Base-by-base conservation (phyloP, 2,329 filamentous ascomycete species). In the Coccinonectria pachysandricola region DNA sequence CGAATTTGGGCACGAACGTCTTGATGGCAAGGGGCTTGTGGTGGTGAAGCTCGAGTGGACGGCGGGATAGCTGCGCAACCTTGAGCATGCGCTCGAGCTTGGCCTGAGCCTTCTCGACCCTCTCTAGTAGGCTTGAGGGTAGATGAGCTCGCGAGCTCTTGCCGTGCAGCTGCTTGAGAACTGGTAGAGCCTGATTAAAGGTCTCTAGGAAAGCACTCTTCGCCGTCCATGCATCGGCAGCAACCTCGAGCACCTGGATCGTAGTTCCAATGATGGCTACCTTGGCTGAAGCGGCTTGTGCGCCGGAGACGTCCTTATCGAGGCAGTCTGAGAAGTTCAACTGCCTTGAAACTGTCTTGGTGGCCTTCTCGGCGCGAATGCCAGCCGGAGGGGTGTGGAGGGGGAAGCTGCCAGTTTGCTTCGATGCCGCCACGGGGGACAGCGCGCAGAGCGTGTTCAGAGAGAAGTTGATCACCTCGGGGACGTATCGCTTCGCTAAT, bases 11-110 rank as follows among this genome's bases (percentile, higher is more conserved):
- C 23, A 95, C 75, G 32, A 73, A 78, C 6, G 75, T 77, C 55
- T 88, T 87, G 63, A 96, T 93, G 12, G 91, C 79, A 3, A 93
- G 69, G 0, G 87, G 85, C 1, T 71, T 71, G 64, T 98, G 91
- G 57, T 91, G 71, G 60, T 98, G 91, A 3, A 98, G 73, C 45
- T 85, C 72, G 15, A 96, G 73, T 2, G 86, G 84, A 7, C 82
- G 76, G 19, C 87, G 84, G 21, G 67, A 58, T 12, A 79, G 64
- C 21, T 65, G 68, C 2, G 84, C 68, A 26, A 79, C 60, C 8
- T 66, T 57, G 34, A 84, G 60, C 46, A 75, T 67, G 21, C 61
- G 59, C 19, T 60, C 52, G 15, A 79, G 46, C 39, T 65, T 68
- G 19, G 53, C 41, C 21, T 56, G 46, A 2, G 64, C 41, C 36